phyloP scores from a whole-genome alignment of 169 alveolate species.

The Plasmodium reichenowi region DNA sequence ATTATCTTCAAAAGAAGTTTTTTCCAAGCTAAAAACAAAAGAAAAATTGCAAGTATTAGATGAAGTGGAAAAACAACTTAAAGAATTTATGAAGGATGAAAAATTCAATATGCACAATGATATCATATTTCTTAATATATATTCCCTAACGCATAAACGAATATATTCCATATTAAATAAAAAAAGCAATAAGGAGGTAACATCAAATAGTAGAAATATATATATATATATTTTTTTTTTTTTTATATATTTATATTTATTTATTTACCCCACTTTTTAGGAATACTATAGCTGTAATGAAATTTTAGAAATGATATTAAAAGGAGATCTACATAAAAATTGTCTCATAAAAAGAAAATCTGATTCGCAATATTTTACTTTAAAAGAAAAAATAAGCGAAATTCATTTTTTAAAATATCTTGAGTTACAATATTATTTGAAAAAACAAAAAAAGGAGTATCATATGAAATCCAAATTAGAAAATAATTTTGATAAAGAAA shows the following conservation, averaged over 20 bases:
- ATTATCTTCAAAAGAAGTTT: background rate
- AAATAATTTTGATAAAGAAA: slow-evolving; percentile 13
- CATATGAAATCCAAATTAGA: slow-evolving; percentile 33
- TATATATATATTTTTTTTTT: background rate
- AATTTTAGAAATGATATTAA: slow-evolving; percentile 54
- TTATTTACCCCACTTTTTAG: background rate
- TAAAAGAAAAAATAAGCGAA: slow-evolving; percentile 51
- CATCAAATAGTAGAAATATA: background rate
- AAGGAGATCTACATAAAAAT: slow-evolving; percentile 28
- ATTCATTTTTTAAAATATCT: slow-evolving; percentile 52
- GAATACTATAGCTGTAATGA: slow-evolving; percentile 48
- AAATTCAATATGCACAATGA: slow-evolving; percentile 41
- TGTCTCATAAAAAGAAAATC: slow-evolving; percentile 40
- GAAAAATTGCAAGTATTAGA: slow-evolving; percentile 23
- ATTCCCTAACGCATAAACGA: slow-evolving; percentile 53
- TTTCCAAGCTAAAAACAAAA: slow-evolving; percentile 38
- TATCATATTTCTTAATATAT: slow-evolving; percentile 48
- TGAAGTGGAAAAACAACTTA: slow-evolving; percentile 51
- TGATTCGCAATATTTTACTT: slow-evolving; percentile 27
- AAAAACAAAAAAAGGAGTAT: slow-evolving; percentile 24
- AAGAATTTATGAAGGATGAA: slow-evolving; percentile 19
- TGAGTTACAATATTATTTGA: slow-evolving; percentile 58
- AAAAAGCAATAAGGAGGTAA: slow-evolving; percentile 34
- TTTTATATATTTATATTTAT: background rate
- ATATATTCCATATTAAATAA: slow-evolving; percentile 39